Conservation (phyloP, 768 basidiomycete species). For the Lactarius vividus region DNA sequence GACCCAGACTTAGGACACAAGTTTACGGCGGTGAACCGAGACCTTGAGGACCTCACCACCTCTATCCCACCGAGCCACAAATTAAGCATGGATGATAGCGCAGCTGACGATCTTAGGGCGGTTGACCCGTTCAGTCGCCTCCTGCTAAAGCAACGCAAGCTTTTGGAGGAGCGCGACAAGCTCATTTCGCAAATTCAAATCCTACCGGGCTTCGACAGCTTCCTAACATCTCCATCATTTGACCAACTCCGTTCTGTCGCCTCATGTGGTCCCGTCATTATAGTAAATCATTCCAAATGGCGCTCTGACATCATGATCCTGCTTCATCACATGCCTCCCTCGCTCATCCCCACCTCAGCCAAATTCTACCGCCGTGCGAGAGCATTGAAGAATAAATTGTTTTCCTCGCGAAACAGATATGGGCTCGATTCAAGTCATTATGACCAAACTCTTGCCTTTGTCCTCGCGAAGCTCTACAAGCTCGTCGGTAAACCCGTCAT, state of each 20-base stretch:
- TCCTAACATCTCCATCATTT: background rate
- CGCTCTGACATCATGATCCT: constrained; percentile 18
- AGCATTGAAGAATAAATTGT: background rate
- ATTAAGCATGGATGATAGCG: background rate
- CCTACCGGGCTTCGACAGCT: constrained; percentile 2
- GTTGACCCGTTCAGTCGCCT: background rate
- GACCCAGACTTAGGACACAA: background rate
- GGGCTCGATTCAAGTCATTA: background rate
- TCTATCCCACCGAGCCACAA: background rate
- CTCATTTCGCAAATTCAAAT: constrained; percentile 3
- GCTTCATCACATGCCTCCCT: background rate
- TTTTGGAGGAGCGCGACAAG: background rate
- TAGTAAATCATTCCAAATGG: constrained; percentile 4
- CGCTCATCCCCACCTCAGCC: background rate
- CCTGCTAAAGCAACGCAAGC: constrained; percentile 1
- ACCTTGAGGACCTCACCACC: constrained; percentile 1
- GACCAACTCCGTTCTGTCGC: background rate
- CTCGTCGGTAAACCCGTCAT: constrained; percentile 8
- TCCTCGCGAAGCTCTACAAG: constrained; percentile 9
- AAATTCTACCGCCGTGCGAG: background rate
- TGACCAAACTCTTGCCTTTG: background rate
- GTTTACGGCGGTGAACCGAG: background rate
- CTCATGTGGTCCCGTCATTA: constrained; percentile 8
- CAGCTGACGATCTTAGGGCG: background rate
- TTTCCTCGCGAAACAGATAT: background rate